Base-by-base conservation (phyloP, 164 flowering plant species). In the Taxillus chinensis region DNA sequence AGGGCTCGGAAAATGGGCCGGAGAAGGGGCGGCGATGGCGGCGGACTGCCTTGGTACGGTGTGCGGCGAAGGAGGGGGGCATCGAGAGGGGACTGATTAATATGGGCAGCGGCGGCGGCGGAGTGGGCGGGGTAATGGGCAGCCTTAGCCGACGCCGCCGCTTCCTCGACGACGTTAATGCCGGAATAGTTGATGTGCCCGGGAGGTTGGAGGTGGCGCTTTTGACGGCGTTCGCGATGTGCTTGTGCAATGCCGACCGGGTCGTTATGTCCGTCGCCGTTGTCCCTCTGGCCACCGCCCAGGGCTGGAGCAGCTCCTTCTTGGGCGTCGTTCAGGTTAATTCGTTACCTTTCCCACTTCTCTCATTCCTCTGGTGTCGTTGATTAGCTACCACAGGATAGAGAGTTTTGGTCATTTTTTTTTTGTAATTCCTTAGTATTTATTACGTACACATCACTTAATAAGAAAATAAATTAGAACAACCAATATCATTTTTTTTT, bases 281-380 rank as follows among this genome's bases (percentile, higher is more conserved):
- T 50, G 96, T 92, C 63, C 96, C 98, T 40, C 79, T 92, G 1
- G 95, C 96, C 41, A 85, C 78, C 7, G 68, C 77, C 16, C 66
- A 79, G 62, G 96, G 90, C 7, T 92, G 98, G 98, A 78, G 84
- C 70, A 89, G 76, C 63, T 81, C 98, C 57, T 92, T 92, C 72
- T 62, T 87, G 57, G 98, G 98, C 67, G 79, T 92, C 68, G 95
- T 92, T 51, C 98, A 92, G 98, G 98, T 92, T n/a, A n/a, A n/a
- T n/a, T 70, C 5, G 15, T 65, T 40, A 3, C 38, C 40, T 17
- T 46, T 48, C 45, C 27, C 15, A 38, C n/a, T 61, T 15, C 39
- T 53, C 48, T 27, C n/a, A 39, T 45, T 65, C 45, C 45, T 62
- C 41, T 42, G 14, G 59, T 59, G 4, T 45, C 43, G 8, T n/a